Conservation (phyloP, 805 yeast species). For the Ogataea zsoltii region DNA sequence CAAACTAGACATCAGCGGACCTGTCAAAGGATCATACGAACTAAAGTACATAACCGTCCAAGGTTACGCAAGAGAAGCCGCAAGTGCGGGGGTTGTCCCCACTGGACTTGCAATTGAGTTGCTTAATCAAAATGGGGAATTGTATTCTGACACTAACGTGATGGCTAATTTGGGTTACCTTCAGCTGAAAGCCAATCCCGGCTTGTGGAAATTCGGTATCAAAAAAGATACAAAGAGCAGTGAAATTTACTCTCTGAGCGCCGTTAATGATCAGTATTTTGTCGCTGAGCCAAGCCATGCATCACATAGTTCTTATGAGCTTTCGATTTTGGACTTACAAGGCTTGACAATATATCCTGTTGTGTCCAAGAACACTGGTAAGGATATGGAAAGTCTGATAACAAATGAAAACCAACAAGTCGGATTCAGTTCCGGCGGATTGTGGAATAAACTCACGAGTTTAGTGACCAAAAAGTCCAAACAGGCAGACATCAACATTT, state of each 20-base stretch:
- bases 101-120: constrained; percentile 54
- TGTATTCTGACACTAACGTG: constrained; percentile 56
- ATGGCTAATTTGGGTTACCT: constrained; percentile 85
- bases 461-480: constrained; percentile 11
- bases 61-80: constrained; percentile 60
- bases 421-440: background rate
- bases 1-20: constrained; percentile 41
- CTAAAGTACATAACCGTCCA: constrained; percentile 63
- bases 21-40: constrained; percentile 47
- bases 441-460: constrained; percentile 7
- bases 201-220: constrained; percentile 57
- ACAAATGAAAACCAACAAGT: constrained; percentile 1
- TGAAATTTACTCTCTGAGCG: constrained; percentile 41
- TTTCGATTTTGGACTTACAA: constrained; percentile 17
- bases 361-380: constrained; percentile 39
- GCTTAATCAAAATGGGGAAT: constrained; percentile 17
- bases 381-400: constrained; percentile 28
- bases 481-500: constrained; percentile 72
- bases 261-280: constrained; percentile 24
- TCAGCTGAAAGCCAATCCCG: constrained; percentile 75
- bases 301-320: background rate
- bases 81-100: constrained; percentile 37
- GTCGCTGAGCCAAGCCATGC: constrained; percentile 15
- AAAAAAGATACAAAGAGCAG: constrained; percentile 43
- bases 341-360: constrained; percentile 50